These are phyloP conservation scores for Beauveria scarabaeidicola DNA, from an alignment of 2,329 filamentous ascomycete species.

Conservation along the genomic window DNA sequence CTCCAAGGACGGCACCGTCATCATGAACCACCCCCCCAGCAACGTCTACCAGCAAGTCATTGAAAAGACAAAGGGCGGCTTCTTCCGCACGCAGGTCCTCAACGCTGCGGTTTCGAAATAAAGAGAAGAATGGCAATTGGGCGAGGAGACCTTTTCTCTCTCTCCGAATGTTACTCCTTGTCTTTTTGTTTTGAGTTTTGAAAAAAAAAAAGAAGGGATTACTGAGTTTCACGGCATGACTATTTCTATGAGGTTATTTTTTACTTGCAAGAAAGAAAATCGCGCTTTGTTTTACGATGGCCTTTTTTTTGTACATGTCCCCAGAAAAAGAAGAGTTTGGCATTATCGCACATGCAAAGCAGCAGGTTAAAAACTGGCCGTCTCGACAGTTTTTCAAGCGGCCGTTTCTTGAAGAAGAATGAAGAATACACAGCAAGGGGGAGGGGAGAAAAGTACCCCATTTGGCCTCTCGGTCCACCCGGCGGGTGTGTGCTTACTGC, in stretches of 20 bases:
- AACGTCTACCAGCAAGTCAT: constrained; percentile 99
- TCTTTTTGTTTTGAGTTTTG: background rate
- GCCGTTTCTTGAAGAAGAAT: too few relatives aligned
- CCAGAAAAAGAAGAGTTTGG: background rate
- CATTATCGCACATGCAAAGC: background rate
- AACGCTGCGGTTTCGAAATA: constrained; percentile 56
- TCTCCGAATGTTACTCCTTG: background rate
- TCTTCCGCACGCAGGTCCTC: constrained; percentile 96
- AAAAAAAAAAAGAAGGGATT: background rate
- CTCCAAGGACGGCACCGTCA: constrained; percentile 94
- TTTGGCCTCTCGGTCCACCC: background rate
- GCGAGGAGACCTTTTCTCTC: background rate
- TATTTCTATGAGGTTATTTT: constrained; percentile 12
- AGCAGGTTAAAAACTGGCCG: background rate
- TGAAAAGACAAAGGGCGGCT: constrained; percentile 95
- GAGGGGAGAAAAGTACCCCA: too few relatives aligned
- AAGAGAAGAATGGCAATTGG: background rate
- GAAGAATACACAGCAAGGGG: too few relatives aligned
- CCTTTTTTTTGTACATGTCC: background rate
- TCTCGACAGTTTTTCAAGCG: too few relatives aligned
- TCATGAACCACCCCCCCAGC: constrained; percentile 99
- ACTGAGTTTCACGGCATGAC: constrained; percentile 1
- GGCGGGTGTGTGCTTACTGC: background rate
- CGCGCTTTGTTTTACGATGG: constrained; percentile 11
- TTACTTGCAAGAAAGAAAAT: constrained; percentile 14